These are phyloP conservation scores for Austroboletus eburneus DNA, from an alignment of 768 basidiomycete genomes.

Conservation along the genomic window DNA sequence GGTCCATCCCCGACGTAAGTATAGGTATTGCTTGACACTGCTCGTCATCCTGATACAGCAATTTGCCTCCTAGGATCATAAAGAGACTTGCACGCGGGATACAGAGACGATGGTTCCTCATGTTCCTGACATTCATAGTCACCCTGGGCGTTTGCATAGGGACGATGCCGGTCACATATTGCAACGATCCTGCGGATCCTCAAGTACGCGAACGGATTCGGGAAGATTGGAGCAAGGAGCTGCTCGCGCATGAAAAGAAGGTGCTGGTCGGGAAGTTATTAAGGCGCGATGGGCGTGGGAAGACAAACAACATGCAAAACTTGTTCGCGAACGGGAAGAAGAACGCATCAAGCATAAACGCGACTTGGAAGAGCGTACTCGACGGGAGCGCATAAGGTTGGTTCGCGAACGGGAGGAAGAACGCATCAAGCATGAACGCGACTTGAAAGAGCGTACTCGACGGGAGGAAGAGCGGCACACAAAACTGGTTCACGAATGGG, in stretches of 20 bases:
- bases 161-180: conserved; percentile 12
- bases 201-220: conserved; percentile 20
- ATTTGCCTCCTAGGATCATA: background rate
- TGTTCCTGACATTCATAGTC: conserved; percentile 1
- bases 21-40: too few species aligned
- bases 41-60: too few species aligned
- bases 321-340: conserved; percentile 13
- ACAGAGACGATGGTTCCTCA: background rate
- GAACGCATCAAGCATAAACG: conserved; percentile 16
- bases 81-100: background rate
- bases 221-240: conserved; percentile 18
- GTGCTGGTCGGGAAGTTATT: conserved; percentile 4
- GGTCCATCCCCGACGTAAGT: conserved; percentile 4
- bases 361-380: conserved; percentile 14
- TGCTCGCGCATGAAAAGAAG: conserved; percentile 14
- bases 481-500: conserved; percentile 1
- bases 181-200: conserved; percentile 19
- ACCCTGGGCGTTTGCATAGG: conserved; percentile 1
- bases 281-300: conserved; percentile 20
- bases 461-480: conserved; percentile 14
- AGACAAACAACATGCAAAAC: conserved; percentile 8
- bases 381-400: conserved; percentile 4
- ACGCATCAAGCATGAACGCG: conserved; percentile 3
- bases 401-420: conserved; percentile 7
- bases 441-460: conserved; percentile 4